Evolutionary conservation across 1,139 yeast genomes (phyloP), one percentile per base, ranked within the genome.

Genomic region (Suhomyces yuchorum): DNA sequence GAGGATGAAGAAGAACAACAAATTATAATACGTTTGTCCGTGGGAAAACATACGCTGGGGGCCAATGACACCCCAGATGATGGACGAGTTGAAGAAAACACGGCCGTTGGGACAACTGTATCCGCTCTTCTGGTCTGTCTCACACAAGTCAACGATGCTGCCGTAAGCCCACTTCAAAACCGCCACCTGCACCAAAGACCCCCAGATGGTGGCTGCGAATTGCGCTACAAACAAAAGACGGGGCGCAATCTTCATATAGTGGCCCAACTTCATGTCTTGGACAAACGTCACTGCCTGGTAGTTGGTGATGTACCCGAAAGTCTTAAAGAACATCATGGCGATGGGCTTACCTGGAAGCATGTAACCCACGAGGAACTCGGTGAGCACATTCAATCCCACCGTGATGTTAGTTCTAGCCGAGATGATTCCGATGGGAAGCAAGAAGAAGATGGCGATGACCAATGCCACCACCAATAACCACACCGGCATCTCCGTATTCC

Each of bases 251-350:
- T 78, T 79, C 79, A 78, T 74, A 62, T 80, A 79, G 53, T 78
- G 77, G 30, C 82, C 83, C 59, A 79, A 67, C 58, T 79, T 80
- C 75, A 78, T 70, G 63, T 79, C 82, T 61, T 78, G 80, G 33
- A 77, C 77, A 55, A 77, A 70, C 30, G 77, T 70, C 42, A 78
- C 70, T 11, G 83, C 83, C 61, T 79, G 84, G 56, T 72, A 73
- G 65, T 77, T 78, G 49, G 81, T 78, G 56, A 78, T 78, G 60
- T 77, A 74, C 44, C 78, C 78, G 49, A 59, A 74, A 33, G 77
- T 71, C 58, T 75, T 74, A 66, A 75, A 73, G 56, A 73, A 70
- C 75, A 74, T 71, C 77, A 74, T 72, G 47, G 76, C 75, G 50
- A 74, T 51, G 50, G 79, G 79, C 58, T 70, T 73, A 55, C 80